A percentile compares a stretch with the other conserved stretches of the same genome.
These are phyloP conservation scores for Eimeria acervulina DNA, from an alignment of 169 alveolate genomes.

Conservation along the genomic window DNA sequence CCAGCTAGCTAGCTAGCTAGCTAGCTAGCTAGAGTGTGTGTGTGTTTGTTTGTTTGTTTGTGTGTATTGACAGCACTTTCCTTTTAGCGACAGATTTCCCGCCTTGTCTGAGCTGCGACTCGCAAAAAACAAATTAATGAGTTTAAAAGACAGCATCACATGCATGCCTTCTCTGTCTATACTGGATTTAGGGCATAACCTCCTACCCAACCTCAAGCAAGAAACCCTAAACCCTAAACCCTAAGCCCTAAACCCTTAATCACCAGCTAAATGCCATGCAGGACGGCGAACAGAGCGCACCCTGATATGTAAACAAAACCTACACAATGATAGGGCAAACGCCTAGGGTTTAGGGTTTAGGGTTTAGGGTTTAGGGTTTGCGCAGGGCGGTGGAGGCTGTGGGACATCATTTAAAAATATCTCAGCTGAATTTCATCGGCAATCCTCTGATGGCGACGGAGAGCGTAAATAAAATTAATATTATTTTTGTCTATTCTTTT, in stretches of 20 bases:
- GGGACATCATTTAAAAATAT: neutral
- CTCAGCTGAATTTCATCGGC: neutral
- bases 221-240: neutral
- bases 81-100: neutral
- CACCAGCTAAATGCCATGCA: neutral
- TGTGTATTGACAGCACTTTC: constrained; percentile 7
- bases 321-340: too few species aligned
- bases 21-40: too few species aligned
- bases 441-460: neutral
- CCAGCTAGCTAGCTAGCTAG: too few species aligned
- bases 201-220: neutral
- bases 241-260: neutral
- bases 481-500: too few species aligned
- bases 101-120: constrained; percentile 5
- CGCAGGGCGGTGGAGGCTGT: constrained; percentile 13
- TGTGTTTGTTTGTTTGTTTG: too few species aligned
- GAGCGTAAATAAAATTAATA: neutral
- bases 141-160: neutral
- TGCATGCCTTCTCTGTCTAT: neutral
- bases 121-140: neutral
- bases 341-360: neutral
- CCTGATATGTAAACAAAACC: too few species aligned
- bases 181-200: constrained; percentile 6
- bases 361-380: neutral
- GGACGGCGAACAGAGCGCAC: neutral